Evolutionary conservation across 2,329 filamentous ascomycete genomes (phyloP).

Genomic region (Tolypocladium endophyticum): DNA sequence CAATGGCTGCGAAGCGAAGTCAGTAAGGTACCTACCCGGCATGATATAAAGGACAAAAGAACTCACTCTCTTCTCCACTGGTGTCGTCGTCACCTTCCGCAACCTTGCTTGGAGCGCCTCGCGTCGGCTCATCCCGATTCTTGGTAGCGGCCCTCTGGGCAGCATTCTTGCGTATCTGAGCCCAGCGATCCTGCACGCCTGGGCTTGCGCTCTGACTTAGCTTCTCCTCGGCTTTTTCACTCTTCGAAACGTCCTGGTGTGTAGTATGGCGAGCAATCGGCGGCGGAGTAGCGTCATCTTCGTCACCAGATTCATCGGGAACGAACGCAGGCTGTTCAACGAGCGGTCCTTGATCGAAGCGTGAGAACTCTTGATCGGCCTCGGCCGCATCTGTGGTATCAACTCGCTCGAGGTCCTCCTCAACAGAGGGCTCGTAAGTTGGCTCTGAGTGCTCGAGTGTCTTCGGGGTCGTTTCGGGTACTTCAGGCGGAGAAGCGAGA

Average conservation of each 20-base stretch:
- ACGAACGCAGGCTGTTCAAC: slow-evolving; percentile 77
- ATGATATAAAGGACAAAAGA: not conserved
- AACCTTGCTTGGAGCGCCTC: slow-evolving; percentile 44
- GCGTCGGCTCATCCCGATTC: slow-evolving; percentile 51
- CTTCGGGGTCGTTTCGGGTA: slow-evolving; percentile 1
- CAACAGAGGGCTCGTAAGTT: slow-evolving; percentile 5
- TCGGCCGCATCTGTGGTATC: slow-evolving; percentile 48
- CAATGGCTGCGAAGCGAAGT: slow-evolving; percentile 57
- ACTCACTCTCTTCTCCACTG: slow-evolving; percentile 91
- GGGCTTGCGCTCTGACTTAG: slow-evolving; percentile 21
- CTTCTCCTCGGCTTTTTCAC: slow-evolving; percentile 19
- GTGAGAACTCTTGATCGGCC: slow-evolving; percentile 49
- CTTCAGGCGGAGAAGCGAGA: not conserved
- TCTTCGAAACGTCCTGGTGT: slow-evolving; percentile 11
- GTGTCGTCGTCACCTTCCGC: slow-evolving; percentile 70
- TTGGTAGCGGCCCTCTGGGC: slow-evolving; percentile 64
- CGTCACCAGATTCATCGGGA: slow-evolving; percentile 39
- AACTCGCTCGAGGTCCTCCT: slow-evolving; percentile 43
- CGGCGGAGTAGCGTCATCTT: slow-evolving; percentile 38
- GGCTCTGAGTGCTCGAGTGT: slow-evolving; percentile 6
- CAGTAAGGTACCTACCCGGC: slow-evolving; percentile 5
- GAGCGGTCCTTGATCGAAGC: slow-evolving; percentile 84
- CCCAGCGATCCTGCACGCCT: slow-evolving; percentile 68
- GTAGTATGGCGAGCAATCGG: slow-evolving; percentile 36
- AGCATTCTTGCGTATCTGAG: slow-evolving; percentile 90